phyloP scores from a whole-genome alignment of 306 rosid genomes.

The Geum urbanum region DNA sequence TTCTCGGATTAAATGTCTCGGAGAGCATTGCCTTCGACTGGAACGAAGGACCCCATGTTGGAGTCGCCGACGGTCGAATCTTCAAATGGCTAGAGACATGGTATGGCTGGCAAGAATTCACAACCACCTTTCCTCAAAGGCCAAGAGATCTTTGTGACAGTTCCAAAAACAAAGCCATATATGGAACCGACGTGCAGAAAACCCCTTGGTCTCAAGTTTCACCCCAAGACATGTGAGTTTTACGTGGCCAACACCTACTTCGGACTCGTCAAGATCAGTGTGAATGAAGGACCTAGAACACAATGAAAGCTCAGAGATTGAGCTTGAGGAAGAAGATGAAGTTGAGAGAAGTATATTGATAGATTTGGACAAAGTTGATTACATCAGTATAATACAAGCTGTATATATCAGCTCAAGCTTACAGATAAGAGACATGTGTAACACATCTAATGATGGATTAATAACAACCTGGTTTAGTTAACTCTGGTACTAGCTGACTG shows the following conservation, averaged over 20 bases:
- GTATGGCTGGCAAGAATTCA: background rate
- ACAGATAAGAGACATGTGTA: no score
- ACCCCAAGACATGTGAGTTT: conserved; percentile 26
- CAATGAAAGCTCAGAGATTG: no score
- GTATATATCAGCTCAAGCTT: no score
- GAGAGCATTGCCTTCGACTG: background rate
- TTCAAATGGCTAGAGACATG: background rate
- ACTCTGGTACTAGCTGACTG: no score
- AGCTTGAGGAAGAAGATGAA: no score
- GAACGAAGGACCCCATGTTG: background rate
- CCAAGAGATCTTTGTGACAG: conserved; percentile 36
- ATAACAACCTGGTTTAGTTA: no score
- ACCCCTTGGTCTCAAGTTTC: conserved; percentile 43
- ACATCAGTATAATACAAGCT: no score
- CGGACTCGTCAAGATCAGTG: conserved; percentile 37
- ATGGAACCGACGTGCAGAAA: conserved; percentile 52
- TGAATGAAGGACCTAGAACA: conserved; percentile 35
- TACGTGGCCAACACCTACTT: conserved; percentile 50
- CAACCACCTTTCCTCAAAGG: conserved; percentile 20
- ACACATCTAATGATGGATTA: no score
- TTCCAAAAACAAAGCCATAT: conserved; percentile 5
- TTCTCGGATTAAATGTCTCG: background rate
- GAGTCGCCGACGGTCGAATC: background rate
- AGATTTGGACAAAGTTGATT: no score
- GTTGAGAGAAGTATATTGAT: no score